Conservation (phyloP, 2,329 filamentous ascomycete species). For the Sarocladium kiliense region DNA sequence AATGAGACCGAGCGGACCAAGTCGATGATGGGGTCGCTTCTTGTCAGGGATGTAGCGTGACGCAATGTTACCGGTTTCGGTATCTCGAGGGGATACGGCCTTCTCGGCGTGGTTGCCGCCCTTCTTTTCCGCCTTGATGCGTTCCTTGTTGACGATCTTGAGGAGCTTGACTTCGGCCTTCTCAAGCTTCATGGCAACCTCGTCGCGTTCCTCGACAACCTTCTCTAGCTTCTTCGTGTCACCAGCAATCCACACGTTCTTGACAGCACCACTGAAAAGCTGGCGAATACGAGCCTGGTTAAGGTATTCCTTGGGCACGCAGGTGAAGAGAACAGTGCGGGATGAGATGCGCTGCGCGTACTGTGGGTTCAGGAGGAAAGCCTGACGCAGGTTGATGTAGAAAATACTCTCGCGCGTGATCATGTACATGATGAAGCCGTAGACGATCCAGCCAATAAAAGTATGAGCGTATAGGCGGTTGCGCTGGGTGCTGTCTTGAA, state of each 20-base stretch:
- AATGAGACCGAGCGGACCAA: constrained; percentile 59
- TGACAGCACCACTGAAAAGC: constrained; percentile 75
- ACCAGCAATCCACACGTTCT: constrained; percentile 77
- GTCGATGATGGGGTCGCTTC: constrained; percentile 65
- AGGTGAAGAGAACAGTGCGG: constrained; percentile 87
- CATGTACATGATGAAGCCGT: constrained; percentile 83
- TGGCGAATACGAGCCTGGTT: constrained; percentile 66
- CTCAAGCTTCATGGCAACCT: constrained; percentile 73
- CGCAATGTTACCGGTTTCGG: constrained; percentile 60
- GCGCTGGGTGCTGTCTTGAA: constrained; percentile 43
- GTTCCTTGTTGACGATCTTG: constrained; percentile 44
- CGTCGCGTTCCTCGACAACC: constrained; percentile 70
- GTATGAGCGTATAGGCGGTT: constrained; percentile 74
- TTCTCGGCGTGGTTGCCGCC: constrained; percentile 14
- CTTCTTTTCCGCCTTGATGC: constrained; percentile 29
- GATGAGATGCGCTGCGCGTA: constrained; percentile 84
- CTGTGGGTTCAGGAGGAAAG: constrained; percentile 80
- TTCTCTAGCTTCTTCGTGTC: constrained; percentile 71
- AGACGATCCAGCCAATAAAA: constrained; percentile 77
- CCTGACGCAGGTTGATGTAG: constrained; percentile 91
- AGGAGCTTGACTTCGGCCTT: constrained; percentile 78
- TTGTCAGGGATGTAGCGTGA: constrained; percentile 63
- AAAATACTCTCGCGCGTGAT: constrained; percentile 87
- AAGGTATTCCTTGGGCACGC: constrained; percentile 73
- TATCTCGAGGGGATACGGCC: constrained; percentile 40